Base-by-base conservation (phyloP, 2,329 filamentous ascomycete species). In the Aspergillus sp. region DNA sequence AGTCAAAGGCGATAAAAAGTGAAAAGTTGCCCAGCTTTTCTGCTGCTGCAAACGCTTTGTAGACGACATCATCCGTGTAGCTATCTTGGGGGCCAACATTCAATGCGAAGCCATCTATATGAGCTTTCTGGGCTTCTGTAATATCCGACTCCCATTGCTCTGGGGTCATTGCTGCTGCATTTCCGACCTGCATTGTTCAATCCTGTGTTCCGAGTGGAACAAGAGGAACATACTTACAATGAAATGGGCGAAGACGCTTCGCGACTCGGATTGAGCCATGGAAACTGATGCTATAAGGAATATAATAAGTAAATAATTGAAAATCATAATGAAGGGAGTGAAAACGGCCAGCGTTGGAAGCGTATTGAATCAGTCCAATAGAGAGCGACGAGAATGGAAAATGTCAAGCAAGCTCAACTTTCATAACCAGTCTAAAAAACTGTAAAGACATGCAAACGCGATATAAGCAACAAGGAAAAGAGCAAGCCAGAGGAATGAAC, bases 1-100 rank as follows among this genome's bases (percentile, higher is more conserved):
- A 67, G 45, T 68, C 65, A 38, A 68, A 67, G 10, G 64, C 65
- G 15, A 68, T 48, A 38, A 68, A 67, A 12, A 67, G 48, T 3
- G 53, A 57, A 47, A 67, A 68, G 27, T 59, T 49, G 6, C 60
- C 59, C 15, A 61, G 37, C 9, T 48, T 55, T 43, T 63, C 56
- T 0, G 64, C 65, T 2, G 58, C 61, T 22, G 53, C 37, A 44
- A 63, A 67, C 1, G 63, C 63, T n/a, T 47, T 58, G 10, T 57
- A 46, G 4, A 67, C 58, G 7, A 60, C 57, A 5, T 44, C 42
- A 20, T 65, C 56, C 23, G 59, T 66, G 41, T 64, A 61, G 12
- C 48, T 41, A 44, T 68, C 64, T 45, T 62, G 58, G 1, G 54
- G 51, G 3, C 55, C 67, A 42, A 70, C 62, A 47, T 67, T 63